These are phyloP conservation scores for Fusarium devonianum DNA, from an alignment of 2,329 filamentous ascomycete genomes.

Conservation along the genomic window DNA sequence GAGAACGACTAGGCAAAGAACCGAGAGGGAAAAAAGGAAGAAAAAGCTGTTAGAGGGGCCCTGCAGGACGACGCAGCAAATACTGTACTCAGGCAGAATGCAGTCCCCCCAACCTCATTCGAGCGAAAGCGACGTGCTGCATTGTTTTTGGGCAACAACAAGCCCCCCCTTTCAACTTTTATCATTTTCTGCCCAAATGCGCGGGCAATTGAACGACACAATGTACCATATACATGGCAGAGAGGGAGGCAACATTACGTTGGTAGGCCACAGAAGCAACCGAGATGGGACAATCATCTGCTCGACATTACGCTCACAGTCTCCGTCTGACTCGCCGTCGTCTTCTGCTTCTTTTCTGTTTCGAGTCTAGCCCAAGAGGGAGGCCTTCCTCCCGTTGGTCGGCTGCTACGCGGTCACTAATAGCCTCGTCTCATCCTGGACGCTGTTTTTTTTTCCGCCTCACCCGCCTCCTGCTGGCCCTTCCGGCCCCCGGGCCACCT, in stretches of 20 bases:
- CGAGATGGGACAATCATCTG: constrained; percentile 11
- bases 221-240: neutral
- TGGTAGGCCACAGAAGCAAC: constrained; percentile 9
- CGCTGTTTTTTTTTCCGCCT: constrained; percentile 33
- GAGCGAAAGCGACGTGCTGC: too few relatives aligned
- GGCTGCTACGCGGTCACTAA: neutral
- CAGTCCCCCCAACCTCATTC: constrained; percentile 14
- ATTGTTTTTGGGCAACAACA: too few relatives aligned
- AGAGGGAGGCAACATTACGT: constrained; percentile 25
- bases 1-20: constrained; percentile 19
- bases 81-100: constrained; percentile 20
- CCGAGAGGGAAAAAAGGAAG: constrained; percentile 4
- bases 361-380: constrained; percentile 17
- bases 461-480: constrained; percentile 34
- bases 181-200: neutral
- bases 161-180: neutral
- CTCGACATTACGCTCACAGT: constrained; percentile 27
- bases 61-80: constrained; percentile 16
- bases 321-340: constrained; percentile 30
- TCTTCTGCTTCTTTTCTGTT: constrained; percentile 36
- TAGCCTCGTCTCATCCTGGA: constrained; percentile 33
- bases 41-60: constrained; percentile 13
- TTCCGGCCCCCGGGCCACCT: constrained; percentile 33
- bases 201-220: constrained; percentile 2
- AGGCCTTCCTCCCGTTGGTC: constrained; percentile 4